Evolutionary conservation across 2,329 filamentous ascomycete genomes (phyloP).

Genomic region (Lachnellula willkommii): DNA sequence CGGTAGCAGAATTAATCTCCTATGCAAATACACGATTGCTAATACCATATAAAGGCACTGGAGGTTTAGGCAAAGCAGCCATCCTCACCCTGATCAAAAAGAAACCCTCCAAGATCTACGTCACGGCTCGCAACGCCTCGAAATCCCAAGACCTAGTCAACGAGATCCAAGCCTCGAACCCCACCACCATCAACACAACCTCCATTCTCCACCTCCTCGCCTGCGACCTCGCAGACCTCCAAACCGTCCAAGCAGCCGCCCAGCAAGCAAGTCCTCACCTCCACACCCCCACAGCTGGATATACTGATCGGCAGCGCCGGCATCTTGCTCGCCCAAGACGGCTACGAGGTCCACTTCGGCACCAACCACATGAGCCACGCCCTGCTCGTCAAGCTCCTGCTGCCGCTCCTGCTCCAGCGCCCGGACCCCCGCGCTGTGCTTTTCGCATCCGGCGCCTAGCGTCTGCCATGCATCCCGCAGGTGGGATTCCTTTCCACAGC

Average conservation of each 20-base stretch:
- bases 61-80: neutral
- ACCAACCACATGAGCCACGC: conserved; percentile 47
- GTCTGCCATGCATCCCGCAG: neutral
- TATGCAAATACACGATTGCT: too few species aligned
- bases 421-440: conserved; percentile 11
- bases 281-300: conserved; percentile 35
- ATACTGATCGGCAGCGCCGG: conserved; percentile 43
- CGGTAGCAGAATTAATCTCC: conserved; percentile 20
- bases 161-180: conserved; percentile 1
- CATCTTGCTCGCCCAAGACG: conserved; percentile 38
- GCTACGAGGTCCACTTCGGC: conserved; percentile 45
- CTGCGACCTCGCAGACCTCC: conserved; percentile 40
- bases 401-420: conserved; percentile 24
- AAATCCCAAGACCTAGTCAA: conserved; percentile 18
- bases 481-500: neutral
- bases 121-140: neutral
- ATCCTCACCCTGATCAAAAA: neutral
- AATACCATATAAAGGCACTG: neutral
- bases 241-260: conserved; percentile 36
- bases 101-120: neutral
- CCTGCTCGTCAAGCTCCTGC: conserved; percentile 36
- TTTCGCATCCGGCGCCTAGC: neutral
- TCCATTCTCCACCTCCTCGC: conserved; percentile 18
- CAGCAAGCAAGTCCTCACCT: conserved; percentile 31
- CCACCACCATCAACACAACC: neutral